phyloP scores from a whole-genome alignment of 768 basidiomycete species.

The Leccinum incarnatum region DNA sequence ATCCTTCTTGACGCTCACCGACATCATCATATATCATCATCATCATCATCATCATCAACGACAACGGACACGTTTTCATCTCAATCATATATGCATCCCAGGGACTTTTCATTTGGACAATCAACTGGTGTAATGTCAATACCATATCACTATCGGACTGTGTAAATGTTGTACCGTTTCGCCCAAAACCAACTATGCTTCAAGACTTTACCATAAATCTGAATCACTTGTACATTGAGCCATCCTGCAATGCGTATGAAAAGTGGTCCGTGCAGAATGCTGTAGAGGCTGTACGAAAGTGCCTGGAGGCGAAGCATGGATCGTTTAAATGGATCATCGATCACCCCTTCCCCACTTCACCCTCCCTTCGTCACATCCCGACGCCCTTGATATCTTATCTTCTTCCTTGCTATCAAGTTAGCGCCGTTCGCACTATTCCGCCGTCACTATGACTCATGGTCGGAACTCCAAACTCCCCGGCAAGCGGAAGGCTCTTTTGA shows the following conservation, averaged over 20 bases:
- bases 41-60: not conserved
- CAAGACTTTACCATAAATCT: not conserved
- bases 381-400: conserved; percentile 15
- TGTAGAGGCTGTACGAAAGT: conserved; percentile 13
- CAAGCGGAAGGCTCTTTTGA: conserved; percentile 21
- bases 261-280: not conserved
- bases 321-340: conserved; percentile 1
- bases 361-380: not conserved
- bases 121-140: conserved; percentile 5
- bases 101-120: conserved; percentile 4
- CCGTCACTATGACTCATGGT: conserved; percentile 6
- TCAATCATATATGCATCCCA: not conserved
- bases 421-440: not conserved
- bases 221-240: not conserved
- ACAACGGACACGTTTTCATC: conserved; percentile 6
- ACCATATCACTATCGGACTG: not conserved
- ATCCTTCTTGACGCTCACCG: conserved; percentile 8
- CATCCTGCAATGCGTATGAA: not conserved
- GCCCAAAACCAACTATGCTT: not conserved
- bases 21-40: not conserved
- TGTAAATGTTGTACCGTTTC: not conserved
- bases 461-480: not conserved
- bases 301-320: not conserved
- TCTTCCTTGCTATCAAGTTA: too few species aligned
- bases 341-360: not conserved